phyloP scores from a whole-genome alignment of 2,329 filamentous ascomycete genomes.

The Sporothrix variecibatus region DNA sequence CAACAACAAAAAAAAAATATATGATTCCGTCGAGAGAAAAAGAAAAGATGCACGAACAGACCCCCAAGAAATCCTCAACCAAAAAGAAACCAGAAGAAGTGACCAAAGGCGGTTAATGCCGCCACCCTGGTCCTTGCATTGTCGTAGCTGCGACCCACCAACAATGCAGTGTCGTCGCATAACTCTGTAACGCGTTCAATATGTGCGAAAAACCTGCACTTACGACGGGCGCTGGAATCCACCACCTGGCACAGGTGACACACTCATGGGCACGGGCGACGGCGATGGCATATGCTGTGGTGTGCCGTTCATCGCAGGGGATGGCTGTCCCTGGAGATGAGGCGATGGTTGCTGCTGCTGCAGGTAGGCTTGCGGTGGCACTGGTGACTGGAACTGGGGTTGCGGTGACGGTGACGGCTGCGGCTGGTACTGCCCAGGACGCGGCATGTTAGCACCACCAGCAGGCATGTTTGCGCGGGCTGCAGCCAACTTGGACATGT shows the following conservation, averaged over 20 bases:
- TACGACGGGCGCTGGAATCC: slow-evolving; percentile 27
- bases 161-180: background rate
- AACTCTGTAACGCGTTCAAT: too few relatives aligned
- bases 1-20: background rate
- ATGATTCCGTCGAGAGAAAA: background rate
- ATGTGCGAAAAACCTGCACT: background rate
- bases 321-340: slow-evolving; percentile 10
- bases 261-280: slow-evolving; percentile 31
- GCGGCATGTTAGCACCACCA: slow-evolving; percentile 38
- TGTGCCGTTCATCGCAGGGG: slow-evolving; percentile 30
- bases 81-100: background rate
- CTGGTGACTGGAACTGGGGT: slow-evolving; percentile 9
- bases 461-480: slow-evolving; percentile 43
- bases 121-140: background rate
- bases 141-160: background rate
- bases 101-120: background rate
- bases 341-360: slow-evolving; percentile 4
- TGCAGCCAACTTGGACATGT: slow-evolving; percentile 41
- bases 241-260: slow-evolving; percentile 29
- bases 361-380: slow-evolving; percentile 24
- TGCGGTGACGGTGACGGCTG: slow-evolving; percentile 6
- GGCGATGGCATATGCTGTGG: slow-evolving; percentile 30
- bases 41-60: background rate
- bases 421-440: slow-evolving; percentile 35
- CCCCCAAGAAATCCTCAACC: background rate